A percentile compares a stretch with the other conserved stretches of the same genome.
These are phyloP conservation scores for Microsporum canis DNA, from an alignment of 2,329 filamentous ascomycete genomes.

Conservation along the genomic window DNA sequence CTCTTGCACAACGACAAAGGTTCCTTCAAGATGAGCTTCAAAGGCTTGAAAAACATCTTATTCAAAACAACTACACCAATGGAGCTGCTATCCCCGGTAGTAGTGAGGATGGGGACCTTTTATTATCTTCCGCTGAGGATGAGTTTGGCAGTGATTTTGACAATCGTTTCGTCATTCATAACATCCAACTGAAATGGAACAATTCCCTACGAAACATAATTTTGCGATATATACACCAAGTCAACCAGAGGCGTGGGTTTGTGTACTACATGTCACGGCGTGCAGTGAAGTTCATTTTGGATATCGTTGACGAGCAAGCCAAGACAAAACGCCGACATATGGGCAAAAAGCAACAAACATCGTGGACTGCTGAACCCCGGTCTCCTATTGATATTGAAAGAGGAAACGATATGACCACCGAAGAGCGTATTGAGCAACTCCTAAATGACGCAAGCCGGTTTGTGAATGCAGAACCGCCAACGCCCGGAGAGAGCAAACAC, in stretches of 20 bases:
- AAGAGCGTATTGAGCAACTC: conserved; percentile 77
- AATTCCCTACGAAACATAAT: conserved; percentile 93
- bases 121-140: conserved; percentile 46
- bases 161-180: conserved; percentile 96
- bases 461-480: conserved; percentile 57
- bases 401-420: conserved; percentile 56
- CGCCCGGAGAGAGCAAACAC: conserved; percentile 23
- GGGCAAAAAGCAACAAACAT: conserved; percentile 13
- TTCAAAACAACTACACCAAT: conserved; percentile 13
- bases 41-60: conserved; percentile 35
- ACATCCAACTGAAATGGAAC: conserved; percentile 97
- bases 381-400: conserved; percentile 29
- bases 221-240: conserved; percentile 92
- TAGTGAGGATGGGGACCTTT: conserved; percentile 43
- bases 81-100: conserved; percentile 38
- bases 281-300: conserved; percentile 94
- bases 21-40: conserved; percentile 49
- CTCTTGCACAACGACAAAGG: conserved; percentile 46
- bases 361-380: not conserved
- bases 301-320: conserved; percentile 89
- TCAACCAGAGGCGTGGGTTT: conserved; percentile 88
- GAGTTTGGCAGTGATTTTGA: conserved; percentile 93
- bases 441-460: conserved; percentile 74
- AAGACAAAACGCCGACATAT: conserved; percentile 49
- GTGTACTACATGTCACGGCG: conserved; percentile 94